Percentiles rank a stretch among this genome's conserved stretches.
phyloP scores from a whole-genome alignment of 305 asterid species.

The Petunia hybrid region DNA sequence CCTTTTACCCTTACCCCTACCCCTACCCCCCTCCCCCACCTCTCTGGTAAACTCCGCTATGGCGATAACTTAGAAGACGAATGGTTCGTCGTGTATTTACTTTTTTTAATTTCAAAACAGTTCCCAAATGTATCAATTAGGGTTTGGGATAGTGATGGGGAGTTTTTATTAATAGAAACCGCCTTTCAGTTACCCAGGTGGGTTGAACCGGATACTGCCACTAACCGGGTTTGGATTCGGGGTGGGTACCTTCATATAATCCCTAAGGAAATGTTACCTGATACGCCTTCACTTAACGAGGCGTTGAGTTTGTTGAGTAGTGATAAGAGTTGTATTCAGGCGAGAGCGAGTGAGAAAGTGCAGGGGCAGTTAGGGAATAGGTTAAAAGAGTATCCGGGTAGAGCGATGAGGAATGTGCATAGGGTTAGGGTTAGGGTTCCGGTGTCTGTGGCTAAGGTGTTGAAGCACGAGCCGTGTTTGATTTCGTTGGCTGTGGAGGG shows the following conservation, averaged over 20 bases:
- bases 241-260: conserved; percentile 68
- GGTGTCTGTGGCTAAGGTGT: conserved; percentile 72
- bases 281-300: conserved; percentile 53
- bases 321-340: background rate
- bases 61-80: conserved; percentile 93
- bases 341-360: conserved; percentile 61
- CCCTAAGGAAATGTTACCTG: conserved; percentile 53
- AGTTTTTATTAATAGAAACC: conserved; percentile 76
- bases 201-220: conserved; percentile 81
- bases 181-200: conserved; percentile 92
- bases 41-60: conserved; percentile 83
- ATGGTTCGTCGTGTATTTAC: conserved; percentile 90
- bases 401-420: conserved; percentile 71
- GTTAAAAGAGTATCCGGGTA: conserved; percentile 69
- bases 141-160: conserved; percentile 85
- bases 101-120: conserved; percentile 61
- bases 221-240: conserved; percentile 82
- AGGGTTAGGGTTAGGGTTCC: conserved; percentile 70
- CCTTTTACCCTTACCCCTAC: conserved; percentile 64
- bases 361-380: conserved; percentile 68
- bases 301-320: conserved; percentile 51
- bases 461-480: conserved; percentile 72
- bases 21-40: conserved; percentile 62
- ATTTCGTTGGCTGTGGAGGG: conserved; percentile 81
- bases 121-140: conserved; percentile 68